phyloP scores from a whole-genome alignment of 2,329 filamentous ascomycete species.

The Trichoderma sp. region DNA sequence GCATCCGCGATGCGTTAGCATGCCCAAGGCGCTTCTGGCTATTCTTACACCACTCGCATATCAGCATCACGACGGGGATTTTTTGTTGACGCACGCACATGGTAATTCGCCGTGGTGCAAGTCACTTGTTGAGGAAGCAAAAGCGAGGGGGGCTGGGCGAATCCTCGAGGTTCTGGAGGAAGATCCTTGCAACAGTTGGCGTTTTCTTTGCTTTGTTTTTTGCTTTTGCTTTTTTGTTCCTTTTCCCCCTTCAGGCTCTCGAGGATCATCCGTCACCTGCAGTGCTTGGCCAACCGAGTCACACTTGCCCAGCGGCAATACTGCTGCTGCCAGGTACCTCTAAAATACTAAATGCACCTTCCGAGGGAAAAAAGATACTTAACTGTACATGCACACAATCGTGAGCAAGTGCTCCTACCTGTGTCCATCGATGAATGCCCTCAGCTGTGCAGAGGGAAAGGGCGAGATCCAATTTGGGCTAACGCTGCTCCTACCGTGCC shows the following conservation, averaged over 20 bases:
- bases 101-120: conserved; percentile 16
- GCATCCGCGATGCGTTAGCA: conserved; percentile 3
- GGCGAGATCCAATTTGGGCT: background rate
- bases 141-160: background rate
- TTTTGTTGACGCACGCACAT: conserved; percentile 11
- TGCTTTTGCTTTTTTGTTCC: background rate
- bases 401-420: background rate
- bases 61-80: conserved; percentile 1
- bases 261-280: conserved; percentile 6
- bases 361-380: background rate
- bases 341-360: background rate
- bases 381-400: background rate
- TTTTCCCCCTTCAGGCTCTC: background rate
- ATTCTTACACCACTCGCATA: conserved; percentile 9
- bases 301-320: background rate
- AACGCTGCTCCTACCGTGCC: background rate
- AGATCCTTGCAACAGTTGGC: background rate
- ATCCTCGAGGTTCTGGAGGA: background rate
- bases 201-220: background rate
- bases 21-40: background rate
- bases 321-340: background rate
- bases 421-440: background rate
- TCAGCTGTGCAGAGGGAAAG: background rate
- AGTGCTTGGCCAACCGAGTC: conserved; percentile 1
- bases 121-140: background rate